Conservation (phyloP, 2,329 filamentous ascomycete genomes). For the Aspergillus melleus region DNA sequence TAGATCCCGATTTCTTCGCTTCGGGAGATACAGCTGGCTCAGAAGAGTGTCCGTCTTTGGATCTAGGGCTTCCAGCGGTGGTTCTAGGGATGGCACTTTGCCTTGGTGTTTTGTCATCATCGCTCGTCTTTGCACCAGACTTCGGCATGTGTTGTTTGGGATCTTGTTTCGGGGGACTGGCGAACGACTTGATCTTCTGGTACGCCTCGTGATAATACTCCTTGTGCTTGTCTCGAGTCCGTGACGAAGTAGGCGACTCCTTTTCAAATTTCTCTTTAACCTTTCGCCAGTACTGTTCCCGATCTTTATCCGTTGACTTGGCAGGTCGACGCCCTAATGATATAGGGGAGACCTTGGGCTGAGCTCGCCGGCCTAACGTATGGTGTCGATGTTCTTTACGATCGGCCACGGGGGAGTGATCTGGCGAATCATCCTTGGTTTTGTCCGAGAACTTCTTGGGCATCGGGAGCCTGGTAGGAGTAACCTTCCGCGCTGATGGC, state of each 20-base stretch:
- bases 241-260: conserved; percentile 20
- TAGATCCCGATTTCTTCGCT: conserved; percentile 32
- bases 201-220: conserved; percentile 20
- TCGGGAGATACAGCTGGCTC: conserved; percentile 17
- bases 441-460: conserved; percentile 23
- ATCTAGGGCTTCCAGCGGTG: conserved; percentile 40
- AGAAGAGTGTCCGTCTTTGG: conserved; percentile 20
- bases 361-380: background rate
- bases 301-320: conserved; percentile 20
- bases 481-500: conserved; percentile 16
- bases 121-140: conserved; percentile 6
- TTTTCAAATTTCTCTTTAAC: conserved; percentile 28
- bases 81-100: conserved; percentile 37
- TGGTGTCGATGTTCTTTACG: conserved; percentile 5
- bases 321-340: conserved; percentile 10
- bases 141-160: conserved; percentile 22
- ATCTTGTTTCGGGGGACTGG: conserved; percentile 22
- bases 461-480: conserved; percentile 31
- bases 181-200: conserved; percentile 22
- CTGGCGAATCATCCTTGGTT: conserved; percentile 15
- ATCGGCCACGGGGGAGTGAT: conserved; percentile 14
- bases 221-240: conserved; percentile 24
- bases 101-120: conserved; percentile 3
- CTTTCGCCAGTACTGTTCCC: conserved; percentile 31
- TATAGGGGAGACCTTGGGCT: conserved; percentile 7